phyloP scores from a whole-genome alignment of 2,329 filamentous ascomycete genomes.

The Chaetomium strumarium region DNA sequence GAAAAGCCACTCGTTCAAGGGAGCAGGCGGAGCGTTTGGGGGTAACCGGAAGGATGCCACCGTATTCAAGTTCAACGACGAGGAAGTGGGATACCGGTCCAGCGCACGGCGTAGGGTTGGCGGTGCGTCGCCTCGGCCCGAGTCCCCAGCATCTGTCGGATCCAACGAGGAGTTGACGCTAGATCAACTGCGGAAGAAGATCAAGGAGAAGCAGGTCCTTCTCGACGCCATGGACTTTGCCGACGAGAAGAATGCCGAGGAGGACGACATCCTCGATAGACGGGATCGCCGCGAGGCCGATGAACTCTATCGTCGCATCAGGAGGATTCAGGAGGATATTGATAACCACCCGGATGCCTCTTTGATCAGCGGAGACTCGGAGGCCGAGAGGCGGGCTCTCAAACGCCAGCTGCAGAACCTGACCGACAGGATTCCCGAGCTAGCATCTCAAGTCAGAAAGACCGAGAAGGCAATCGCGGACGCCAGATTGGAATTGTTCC shows the following conservation, averaged over 20 bases:
- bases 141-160: constrained; percentile 61
- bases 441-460: constrained; percentile 86
- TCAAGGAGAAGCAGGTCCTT: constrained; percentile 88
- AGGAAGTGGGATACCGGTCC: constrained; percentile 85
- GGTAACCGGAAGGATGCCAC: constrained; percentile 86
- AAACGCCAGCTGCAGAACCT: constrained; percentile 85
- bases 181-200: constrained; percentile 86
- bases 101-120: constrained; percentile 82
- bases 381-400: constrained; percentile 78
- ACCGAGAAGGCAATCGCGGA: constrained; percentile 92
- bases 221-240: constrained; percentile 95
- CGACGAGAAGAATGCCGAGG: constrained; percentile 82
- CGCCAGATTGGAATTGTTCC: constrained; percentile 85
- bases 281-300: constrained; percentile 88
- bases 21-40: constrained; percentile 49
- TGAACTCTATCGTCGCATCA: constrained; percentile 86
- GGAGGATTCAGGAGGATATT: constrained; percentile 89
- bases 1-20: constrained; percentile 88
- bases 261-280: constrained; percentile 87
- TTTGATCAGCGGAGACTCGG: constrained; percentile 67
- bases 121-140: constrained; percentile 71
- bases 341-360: constrained; percentile 79
- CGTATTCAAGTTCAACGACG: constrained; percentile 93
- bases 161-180: constrained; percentile 77
- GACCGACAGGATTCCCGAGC: constrained; percentile 82